These are phyloP conservation scores for Didymella keratinophila DNA, from an alignment of 2,329 filamentous ascomycete species.

Conservation along the genomic window DNA sequence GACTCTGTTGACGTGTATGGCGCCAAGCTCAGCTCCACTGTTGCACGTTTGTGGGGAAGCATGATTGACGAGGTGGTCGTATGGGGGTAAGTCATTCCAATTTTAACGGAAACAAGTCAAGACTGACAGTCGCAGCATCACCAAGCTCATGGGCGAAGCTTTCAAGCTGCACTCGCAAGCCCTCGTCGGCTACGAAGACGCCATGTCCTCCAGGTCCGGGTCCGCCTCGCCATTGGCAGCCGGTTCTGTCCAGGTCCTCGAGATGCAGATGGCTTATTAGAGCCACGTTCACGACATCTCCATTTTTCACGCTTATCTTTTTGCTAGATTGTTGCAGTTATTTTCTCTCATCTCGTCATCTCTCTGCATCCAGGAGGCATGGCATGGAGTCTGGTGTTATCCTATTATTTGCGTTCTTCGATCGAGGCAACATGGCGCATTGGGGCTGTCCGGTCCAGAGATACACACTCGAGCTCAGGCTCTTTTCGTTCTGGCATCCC, in stretches of 20 bases:
- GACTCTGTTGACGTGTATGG: constrained; percentile 84
- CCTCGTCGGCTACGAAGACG: constrained; percentile 92
- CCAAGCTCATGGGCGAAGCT: constrained; percentile 95
- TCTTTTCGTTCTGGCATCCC: constrained; percentile 41
- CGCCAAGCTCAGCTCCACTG: constrained; percentile 89
- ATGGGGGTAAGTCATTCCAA: constrained; percentile 92
- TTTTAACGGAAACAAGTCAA: constrained; percentile 1
- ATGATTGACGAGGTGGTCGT: constrained; percentile 99
- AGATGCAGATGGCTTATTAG: constrained; percentile 56
- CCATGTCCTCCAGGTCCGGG: constrained; percentile 60
- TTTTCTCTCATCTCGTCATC: constrained; percentile 33
- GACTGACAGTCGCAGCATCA: constrained; percentile 72
- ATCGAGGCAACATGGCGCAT: constrained; percentile 46
- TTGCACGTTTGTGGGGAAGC: constrained; percentile 93
- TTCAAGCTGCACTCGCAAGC: constrained; percentile 97
- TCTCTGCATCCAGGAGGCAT: constrained; percentile 47
- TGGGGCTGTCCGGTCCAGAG: constrained; percentile 46
- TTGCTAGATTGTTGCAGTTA: constrained; percentile 42
- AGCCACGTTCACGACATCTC: constrained; percentile 30
- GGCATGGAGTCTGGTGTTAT: constrained; percentile 41
- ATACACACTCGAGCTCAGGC: constrained; percentile 48
- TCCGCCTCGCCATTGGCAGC: constrained; percentile 53
- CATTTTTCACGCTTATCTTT: constrained; percentile 28
- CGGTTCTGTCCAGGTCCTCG: constrained; percentile 51
- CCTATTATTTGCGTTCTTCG: constrained; percentile 30